A percentile compares a stretch with the other conserved stretches of the same genome.
Conservation (phyloP, 495 filamentous ascomycete genomes). For the Jackrogersella minutella region DNA sequence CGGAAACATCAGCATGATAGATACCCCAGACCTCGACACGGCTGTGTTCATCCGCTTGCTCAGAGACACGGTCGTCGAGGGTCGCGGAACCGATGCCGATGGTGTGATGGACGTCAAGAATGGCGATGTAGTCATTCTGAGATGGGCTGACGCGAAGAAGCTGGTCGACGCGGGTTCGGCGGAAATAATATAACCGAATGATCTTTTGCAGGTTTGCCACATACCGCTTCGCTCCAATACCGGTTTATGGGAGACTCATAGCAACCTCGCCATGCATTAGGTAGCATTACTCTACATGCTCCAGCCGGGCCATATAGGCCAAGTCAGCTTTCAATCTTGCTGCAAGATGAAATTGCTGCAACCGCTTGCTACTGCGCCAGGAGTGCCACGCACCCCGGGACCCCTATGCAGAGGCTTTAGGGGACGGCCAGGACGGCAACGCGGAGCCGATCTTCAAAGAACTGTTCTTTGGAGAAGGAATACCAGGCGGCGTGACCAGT, state of each 20-base stretch:
- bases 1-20: conserved; percentile 91
- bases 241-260: neutral
- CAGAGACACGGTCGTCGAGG: conserved; percentile 62
- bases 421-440: no score
- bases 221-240: neutral
- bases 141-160: conserved; percentile 82
- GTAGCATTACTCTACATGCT: neutral
- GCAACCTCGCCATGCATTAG: neutral
- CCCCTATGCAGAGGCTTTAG: no score
- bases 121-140: conserved; percentile 85
- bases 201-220: neutral
- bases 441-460: no score
- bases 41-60: conserved; percentile 87
- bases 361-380: no score
- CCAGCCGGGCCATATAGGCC: no score
- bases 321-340: neutral
- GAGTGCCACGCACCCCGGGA: no score
- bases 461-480: no score
- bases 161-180: conserved; percentile 76
- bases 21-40: conserved; percentile 78
- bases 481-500: no score
- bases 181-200: conserved; percentile 73
- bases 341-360: no score
- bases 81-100: conserved; percentile 66
- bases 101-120: conserved; percentile 68